Evolutionary conservation across 768 basidiomycete species (phyloP).

Genomic region (Tricholoma sp.): DNA sequence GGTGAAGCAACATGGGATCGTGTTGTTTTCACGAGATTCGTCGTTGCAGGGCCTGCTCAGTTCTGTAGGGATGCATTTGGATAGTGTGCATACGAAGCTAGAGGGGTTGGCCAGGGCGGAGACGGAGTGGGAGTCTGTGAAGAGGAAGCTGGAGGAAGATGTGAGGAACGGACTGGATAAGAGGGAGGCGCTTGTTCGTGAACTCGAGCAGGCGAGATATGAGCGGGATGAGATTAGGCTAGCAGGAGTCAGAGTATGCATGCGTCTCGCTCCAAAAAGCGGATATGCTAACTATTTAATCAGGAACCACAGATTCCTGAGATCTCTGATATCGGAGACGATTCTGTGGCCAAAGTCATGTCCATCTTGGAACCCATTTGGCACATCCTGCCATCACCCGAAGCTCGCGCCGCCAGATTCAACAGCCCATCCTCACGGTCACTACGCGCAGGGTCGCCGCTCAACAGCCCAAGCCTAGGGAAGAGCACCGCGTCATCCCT

Average conservation of each 20-base stretch:
- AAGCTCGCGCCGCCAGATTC: conserved; percentile 70
- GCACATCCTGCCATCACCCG: conserved; percentile 78
- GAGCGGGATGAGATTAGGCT: conserved; percentile 47
- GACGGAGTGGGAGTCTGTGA: conserved; percentile 42
- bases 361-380: conserved; percentile 70
- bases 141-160: conserved; percentile 46
- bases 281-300: not conserved
- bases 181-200: conserved; percentile 40
- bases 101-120: conserved; percentile 37
- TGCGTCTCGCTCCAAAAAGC: conserved; percentile 11
- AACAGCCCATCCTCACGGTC: conserved; percentile 30
- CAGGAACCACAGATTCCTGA: conserved; percentile 9
- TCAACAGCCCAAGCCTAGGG: conserved; percentile 24
- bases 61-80: conserved; percentile 48
- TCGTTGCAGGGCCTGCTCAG: conserved; percentile 45
- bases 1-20: conserved; percentile 53
- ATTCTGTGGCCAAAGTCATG: conserved; percentile 51
- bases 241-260: conserved; percentile 31
- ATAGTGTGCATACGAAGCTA: conserved; percentile 39
- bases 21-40: conserved; percentile 45
- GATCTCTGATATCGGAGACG: conserved; percentile 14
- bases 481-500: conserved; percentile 43
- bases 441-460: conserved; percentile 46
- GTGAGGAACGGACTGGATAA: conserved; percentile 40
- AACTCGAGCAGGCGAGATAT: conserved; percentile 48